Evolutionary conservation across 495 filamentous ascomycete genomes (phyloP).

Genomic region (Podospora australis): DNA sequence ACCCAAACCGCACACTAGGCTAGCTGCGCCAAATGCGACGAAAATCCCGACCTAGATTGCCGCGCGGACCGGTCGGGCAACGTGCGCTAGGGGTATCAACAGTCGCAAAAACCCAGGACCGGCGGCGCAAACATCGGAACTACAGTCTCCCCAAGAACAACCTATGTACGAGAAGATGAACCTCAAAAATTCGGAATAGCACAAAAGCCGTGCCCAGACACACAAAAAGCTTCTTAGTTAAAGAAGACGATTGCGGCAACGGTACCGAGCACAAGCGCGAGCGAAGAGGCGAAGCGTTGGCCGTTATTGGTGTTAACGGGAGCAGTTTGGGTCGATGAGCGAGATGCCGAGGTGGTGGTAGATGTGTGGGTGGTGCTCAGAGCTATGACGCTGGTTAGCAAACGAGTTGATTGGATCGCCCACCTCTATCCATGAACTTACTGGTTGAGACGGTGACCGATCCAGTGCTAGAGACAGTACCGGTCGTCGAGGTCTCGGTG

Average conservation of each 20-base stretch:
- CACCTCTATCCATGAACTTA: too few relatives aligned
- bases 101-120: conserved; percentile 2
- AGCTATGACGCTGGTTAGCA: conserved; percentile 1
- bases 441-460: conserved; percentile 13
- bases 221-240: conserved; percentile 23
- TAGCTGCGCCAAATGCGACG: too few relatives aligned
- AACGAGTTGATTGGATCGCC: background rate
- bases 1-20: too few relatives aligned
- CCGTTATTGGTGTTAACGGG: conserved; percentile 23
- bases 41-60: too few relatives aligned
- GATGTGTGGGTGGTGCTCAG: conserved; percentile 5
- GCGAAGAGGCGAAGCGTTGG: conserved; percentile 29
- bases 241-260: conserved; percentile 32
- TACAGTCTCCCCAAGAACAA: conserved; percentile 13
- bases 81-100: too few relatives aligned
- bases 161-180: conserved; percentile 17
- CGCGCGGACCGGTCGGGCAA: too few relatives aligned
- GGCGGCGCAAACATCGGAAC: too few relatives aligned
- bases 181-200: background rate
- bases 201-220: background rate
- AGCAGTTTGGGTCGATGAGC: background rate
- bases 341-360: conserved; percentile 9
- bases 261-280: conserved; percentile 30
- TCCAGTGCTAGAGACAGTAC: too few relatives aligned
- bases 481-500: conserved; percentile 17